phyloP scores from a whole-genome alignment of 176 grass and related monocot species.

The Avena sativa region DNA sequence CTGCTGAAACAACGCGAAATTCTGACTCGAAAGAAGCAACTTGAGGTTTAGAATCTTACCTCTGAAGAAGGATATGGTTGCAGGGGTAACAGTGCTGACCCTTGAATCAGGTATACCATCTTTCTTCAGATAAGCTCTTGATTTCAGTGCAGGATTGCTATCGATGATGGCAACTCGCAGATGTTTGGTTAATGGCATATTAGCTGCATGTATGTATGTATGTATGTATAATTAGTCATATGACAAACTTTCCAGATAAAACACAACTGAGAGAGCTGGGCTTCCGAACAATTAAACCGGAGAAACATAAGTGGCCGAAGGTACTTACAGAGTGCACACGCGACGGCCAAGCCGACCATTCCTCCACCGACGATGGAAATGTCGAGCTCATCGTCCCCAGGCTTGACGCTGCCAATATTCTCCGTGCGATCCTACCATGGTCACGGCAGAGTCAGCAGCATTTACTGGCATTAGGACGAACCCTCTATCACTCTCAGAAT shows the following conservation, averaged over 20 bases:
- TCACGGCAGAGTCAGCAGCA: neutral
- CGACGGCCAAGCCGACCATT: slow-evolving; percentile 91
- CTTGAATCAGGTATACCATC: slow-evolving; percentile 73
- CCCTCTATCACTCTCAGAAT: neutral
- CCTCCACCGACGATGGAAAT: slow-evolving; percentile 92
- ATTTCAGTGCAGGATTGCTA: slow-evolving; percentile 71
- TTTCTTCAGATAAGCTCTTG: slow-evolving; percentile 65
- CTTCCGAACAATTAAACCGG: neutral
- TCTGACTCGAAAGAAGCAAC: neutral
- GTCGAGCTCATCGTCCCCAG: slow-evolving; percentile 51
- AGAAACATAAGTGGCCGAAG: neutral
- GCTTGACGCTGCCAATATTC: slow-evolving; percentile 39
- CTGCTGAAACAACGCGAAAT: neutral
- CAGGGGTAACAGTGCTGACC: slow-evolving; percentile 92
- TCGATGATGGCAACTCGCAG: slow-evolving; percentile 75
- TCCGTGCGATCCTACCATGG: slow-evolving; percentile 43
- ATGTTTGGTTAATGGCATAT: slow-evolving; percentile 77
- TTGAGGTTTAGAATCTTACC: slow-evolving; percentile 51
- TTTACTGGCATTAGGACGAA: neutral
- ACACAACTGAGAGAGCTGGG: neutral
- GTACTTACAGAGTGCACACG: slow-evolving; percentile 91
- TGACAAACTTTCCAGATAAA: slow-evolving; percentile 17
- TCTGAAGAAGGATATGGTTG: slow-evolving; percentile 87
- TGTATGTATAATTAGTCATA: slow-evolving; percentile 15
- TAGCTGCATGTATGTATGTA: slow-evolving; percentile 47